These are phyloP conservation scores for Epichloe uncinata DNA, from an alignment of 2,329 filamentous ascomycete genomes.

Conservation along the genomic window DNA sequence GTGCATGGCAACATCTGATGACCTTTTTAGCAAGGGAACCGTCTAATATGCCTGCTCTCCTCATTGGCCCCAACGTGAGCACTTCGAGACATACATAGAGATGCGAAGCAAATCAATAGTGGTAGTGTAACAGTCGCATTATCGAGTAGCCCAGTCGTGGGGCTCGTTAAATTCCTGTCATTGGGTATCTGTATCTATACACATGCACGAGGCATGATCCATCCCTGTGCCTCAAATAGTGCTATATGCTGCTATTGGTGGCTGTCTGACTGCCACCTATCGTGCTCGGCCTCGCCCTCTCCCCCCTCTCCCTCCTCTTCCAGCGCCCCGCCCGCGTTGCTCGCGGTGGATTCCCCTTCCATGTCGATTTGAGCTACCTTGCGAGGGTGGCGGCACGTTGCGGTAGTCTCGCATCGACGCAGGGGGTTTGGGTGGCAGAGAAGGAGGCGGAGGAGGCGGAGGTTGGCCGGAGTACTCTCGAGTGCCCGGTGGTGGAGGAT, in stretches of 20 bases:
- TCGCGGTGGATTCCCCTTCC: constrained; percentile 12
- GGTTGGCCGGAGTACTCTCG: constrained; percentile 8
- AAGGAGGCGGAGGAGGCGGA: constrained; percentile 10
- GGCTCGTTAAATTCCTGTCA: background rate
- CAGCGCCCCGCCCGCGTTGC: constrained; percentile 14
- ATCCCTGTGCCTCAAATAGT: background rate
- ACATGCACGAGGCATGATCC: background rate
- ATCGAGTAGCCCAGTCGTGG: background rate
- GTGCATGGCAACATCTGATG: background rate
- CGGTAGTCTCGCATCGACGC: constrained; percentile 13
- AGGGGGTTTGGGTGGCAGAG: constrained; percentile 20
- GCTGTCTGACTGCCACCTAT: too few species aligned
- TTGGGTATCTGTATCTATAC: constrained; percentile 1
- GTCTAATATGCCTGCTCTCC: too few species aligned
- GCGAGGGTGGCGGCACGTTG: constrained; percentile 12
- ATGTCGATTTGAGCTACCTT: constrained; percentile 8
- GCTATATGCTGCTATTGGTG: background rate
- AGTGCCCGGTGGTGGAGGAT: constrained; percentile 14
- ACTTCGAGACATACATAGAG: background rate
- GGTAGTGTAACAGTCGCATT: background rate
- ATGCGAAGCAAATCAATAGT: background rate
- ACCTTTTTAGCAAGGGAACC: too few species aligned
- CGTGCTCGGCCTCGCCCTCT: constrained; percentile 7
- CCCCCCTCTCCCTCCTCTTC: constrained; percentile 13
- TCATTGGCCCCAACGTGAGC: too few species aligned